Percentiles rank a stretch among this genome's conserved stretches.
phyloP scores from a whole-genome alignment of 306 rosid species.

The Benincasa hispida region DNA sequence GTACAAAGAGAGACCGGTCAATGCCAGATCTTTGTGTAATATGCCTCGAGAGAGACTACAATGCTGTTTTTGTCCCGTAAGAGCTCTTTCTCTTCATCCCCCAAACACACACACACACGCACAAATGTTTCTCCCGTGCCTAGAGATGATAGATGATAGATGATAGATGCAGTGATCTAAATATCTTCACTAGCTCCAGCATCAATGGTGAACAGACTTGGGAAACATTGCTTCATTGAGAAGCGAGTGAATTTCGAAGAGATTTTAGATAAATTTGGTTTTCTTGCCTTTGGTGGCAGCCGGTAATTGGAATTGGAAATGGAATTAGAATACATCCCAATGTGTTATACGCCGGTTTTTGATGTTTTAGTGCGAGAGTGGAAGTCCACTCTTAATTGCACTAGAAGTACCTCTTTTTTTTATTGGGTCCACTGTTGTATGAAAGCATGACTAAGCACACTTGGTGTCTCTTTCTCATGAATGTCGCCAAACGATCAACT shows the following conservation, averaged over 20 bases:
- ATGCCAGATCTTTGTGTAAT: conserved; percentile 93
- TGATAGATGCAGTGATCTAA: background rate
- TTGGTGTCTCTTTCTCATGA: background rate
- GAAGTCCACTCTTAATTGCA: background rate
- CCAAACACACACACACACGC: background rate
- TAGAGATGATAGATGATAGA: background rate
- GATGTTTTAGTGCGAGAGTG: background rate
- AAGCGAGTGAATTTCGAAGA: background rate
- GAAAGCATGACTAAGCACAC: background rate
- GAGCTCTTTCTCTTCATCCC: conserved; percentile 17
- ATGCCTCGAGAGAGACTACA: conserved; percentile 88
- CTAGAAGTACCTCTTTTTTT: background rate
- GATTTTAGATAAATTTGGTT: background rate
- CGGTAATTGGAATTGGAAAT: background rate
- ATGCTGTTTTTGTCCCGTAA: conserved; percentile 97
- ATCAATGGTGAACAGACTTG: background rate
- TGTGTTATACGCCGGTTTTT: background rate
- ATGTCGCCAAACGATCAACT: background rate
- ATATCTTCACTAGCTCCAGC: background rate
- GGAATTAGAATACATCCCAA: background rate
- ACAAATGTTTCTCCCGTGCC: background rate
- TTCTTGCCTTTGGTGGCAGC: background rate
- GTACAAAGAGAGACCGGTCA: conserved; percentile 44
- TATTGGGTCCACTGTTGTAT: background rate
- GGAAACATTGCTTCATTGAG: background rate